These are phyloP conservation scores for Tricholoma furcatifolium DNA, from an alignment of 768 basidiomycete genomes.

Conservation along the genomic window DNA sequence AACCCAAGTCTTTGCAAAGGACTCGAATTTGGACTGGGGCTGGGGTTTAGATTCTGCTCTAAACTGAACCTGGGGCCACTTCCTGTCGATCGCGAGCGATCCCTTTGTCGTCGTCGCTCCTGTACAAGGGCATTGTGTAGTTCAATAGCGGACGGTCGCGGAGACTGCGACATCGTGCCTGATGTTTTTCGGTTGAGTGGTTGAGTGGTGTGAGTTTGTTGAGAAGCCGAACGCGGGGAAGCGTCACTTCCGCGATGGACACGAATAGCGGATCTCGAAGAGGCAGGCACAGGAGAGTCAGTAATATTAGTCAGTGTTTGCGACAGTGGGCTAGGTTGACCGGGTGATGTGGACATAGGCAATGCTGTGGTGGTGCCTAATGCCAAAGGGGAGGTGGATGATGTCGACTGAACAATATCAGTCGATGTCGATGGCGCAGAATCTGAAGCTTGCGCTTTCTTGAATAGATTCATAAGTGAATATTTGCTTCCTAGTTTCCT, in stretches of 20 bases:
- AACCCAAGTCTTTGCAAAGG: constrained; percentile 29
- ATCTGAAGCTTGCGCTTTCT: constrained; percentile 48
- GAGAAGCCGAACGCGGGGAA: constrained; percentile 20
- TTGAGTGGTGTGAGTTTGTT: constrained; percentile 11
- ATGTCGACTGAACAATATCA: constrained; percentile 18
- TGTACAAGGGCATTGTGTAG: constrained; percentile 44
- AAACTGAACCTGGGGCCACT: constrained; percentile 17
- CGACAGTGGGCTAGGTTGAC: constrained; percentile 18
- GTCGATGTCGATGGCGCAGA: constrained; percentile 14
- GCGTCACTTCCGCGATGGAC: constrained; percentile 35
- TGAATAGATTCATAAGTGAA: constrained; percentile 73
- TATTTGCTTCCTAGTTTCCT: constrained; percentile 66
- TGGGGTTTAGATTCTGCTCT: constrained; percentile 19
- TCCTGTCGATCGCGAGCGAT: constrained; percentile 31
- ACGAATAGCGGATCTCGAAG: constrained; percentile 19
- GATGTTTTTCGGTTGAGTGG: constrained; percentile 22
- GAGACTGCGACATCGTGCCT: constrained; percentile 25
- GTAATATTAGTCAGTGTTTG: constrained; percentile 18
- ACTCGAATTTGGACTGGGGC: constrained; percentile 25
- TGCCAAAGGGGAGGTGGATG: constrained; percentile 13
- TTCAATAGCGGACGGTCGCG: constrained; percentile 44
- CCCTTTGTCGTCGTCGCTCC: constrained; percentile 24
- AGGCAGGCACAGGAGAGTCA: constrained; percentile 18
- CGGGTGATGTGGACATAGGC: constrained; percentile 24
- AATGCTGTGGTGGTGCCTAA: constrained; percentile 23